Conservation (phyloP, 2,329 filamentous ascomycete species). For the Aspergillus fijiensis region DNA sequence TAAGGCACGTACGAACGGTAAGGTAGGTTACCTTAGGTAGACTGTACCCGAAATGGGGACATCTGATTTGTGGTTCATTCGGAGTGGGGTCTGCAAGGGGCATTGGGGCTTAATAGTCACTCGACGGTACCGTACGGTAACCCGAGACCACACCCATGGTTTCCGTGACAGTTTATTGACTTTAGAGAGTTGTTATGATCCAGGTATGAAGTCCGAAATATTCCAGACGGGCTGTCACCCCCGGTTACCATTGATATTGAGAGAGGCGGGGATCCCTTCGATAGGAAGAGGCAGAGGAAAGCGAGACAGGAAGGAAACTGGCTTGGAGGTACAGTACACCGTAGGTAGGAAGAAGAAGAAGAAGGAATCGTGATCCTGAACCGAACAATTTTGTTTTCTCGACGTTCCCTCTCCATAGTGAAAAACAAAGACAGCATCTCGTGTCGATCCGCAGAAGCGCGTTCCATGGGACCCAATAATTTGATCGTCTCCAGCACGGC, state of each 20-base stretch:
- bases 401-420: too few species aligned
- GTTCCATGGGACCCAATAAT: constrained; percentile 17
- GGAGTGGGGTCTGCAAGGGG: constrained; percentile 21
- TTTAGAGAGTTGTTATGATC: constrained; percentile 1
- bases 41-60: constrained; percentile 9
- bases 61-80: constrained; percentile 16
- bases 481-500: constrained; percentile 2
- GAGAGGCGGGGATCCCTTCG: not conserved
- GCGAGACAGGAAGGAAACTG: not conserved
- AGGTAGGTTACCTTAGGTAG: not conserved
- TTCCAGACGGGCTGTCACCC: not conserved
- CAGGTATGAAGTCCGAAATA: not conserved
- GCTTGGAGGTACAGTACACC: not conserved
- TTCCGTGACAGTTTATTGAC: constrained; percentile 19
- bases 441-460: constrained; percentile 17
- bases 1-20: constrained; percentile 10
- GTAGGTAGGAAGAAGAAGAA: not conserved
- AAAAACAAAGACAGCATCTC: constrained; percentile 10
- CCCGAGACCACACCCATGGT: constrained; percentile 13
- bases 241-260: not conserved
- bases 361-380: not conserved
- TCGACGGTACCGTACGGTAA: constrained; percentile 21
- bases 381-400: not conserved
- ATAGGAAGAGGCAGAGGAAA: not conserved
- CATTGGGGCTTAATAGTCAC: constrained; percentile 11